Conservation (phyloP, 495 filamentous ascomycete genomes). For the Hyphodiscus hymeniophilus region DNA sequence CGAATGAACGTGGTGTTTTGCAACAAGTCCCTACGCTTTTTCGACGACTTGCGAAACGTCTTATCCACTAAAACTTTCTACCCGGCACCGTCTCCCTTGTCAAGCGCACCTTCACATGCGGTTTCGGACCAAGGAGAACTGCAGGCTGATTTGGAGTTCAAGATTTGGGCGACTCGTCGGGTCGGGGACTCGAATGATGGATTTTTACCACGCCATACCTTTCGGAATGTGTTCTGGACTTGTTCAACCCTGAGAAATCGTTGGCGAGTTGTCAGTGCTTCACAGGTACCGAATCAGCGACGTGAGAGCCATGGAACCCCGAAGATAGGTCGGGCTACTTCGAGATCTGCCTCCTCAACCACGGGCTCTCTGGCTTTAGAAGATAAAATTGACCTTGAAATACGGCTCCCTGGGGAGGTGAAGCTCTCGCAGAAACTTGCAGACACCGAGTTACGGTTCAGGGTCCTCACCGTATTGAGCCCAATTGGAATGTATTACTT, state of each 20-base stretch:
- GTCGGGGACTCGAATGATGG: constrained; percentile 35
- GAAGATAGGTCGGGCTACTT: constrained; percentile 6
- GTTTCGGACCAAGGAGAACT: background rate
- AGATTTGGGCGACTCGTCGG: constrained; percentile 26
- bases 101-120: background rate
- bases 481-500: constrained; percentile 20
- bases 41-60: constrained; percentile 11
- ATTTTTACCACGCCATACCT: constrained; percentile 39
- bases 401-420: constrained; percentile 1
- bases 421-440: constrained; percentile 11
- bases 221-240: constrained; percentile 49
- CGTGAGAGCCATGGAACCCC: constrained; percentile 15
- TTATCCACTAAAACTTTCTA: constrained; percentile 13
- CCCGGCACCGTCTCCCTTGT: background rate
- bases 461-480: constrained; percentile 15
- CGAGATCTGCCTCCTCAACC: background rate
- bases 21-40: constrained; percentile 14
- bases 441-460: constrained; percentile 19
- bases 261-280: constrained; percentile 48
- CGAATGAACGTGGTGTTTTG: constrained; percentile 8
- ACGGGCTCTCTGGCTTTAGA: background rate
- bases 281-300: constrained; percentile 15
- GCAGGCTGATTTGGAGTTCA: constrained; percentile 15
- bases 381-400: background rate
- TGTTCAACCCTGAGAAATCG: constrained; percentile 52